phyloP scores from a whole-genome alignment of 2,329 filamentous ascomycete genomes.

The Penicillium sp. region DNA sequence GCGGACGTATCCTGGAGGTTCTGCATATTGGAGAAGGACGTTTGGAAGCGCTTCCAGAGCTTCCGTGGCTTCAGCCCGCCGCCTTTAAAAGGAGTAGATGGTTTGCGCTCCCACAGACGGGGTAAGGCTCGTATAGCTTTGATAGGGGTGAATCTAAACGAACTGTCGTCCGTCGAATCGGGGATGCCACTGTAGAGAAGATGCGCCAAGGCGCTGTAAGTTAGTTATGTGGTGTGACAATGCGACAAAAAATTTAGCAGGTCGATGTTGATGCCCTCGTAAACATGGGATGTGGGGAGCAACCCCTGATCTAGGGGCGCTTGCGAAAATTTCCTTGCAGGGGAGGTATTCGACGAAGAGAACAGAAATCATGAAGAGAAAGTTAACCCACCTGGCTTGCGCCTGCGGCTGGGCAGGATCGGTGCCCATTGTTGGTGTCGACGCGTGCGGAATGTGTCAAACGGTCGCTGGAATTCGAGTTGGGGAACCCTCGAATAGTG shows the following conservation, averaged over 20 bases:
- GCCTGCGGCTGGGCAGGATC: slow-evolving; percentile 20
- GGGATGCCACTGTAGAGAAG: slow-evolving; percentile 10
- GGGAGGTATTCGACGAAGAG: not conserved
- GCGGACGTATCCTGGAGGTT: slow-evolving; percentile 30
- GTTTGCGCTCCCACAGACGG: slow-evolving; percentile 51
- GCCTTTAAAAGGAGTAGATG: slow-evolving; percentile 44
- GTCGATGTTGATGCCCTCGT: not conserved
- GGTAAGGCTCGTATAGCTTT: slow-evolving; percentile 39
- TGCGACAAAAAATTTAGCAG: not conserved
- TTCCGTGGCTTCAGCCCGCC: slow-evolving; percentile 47
- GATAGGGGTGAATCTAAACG: slow-evolving; percentile 48
- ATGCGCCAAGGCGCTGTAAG: slow-evolving; percentile 7
- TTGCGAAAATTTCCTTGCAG: not conserved
- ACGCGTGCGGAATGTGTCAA: slow-evolving; percentile 32
- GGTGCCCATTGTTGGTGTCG: slow-evolving; percentile 27
- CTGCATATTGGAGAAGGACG: slow-evolving; percentile 41
- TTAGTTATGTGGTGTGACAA: slow-evolving; percentile 16
- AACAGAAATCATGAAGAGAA: not conserved
- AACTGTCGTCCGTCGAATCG: slow-evolving; percentile 23
- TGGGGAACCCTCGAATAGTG: not conserved
- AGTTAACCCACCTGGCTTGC: slow-evolving; percentile 23
- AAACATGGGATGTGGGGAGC: not conserved
- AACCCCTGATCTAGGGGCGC: slow-evolving; percentile 10
- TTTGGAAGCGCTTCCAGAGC: slow-evolving; percentile 51
- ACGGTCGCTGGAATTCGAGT: slow-evolving; percentile 15